Percentiles rank a stretch among this genome's conserved stretches.
Conservation (phyloP, 306 rosid genomes). For the Casuarina cunninghamiana region DNA sequence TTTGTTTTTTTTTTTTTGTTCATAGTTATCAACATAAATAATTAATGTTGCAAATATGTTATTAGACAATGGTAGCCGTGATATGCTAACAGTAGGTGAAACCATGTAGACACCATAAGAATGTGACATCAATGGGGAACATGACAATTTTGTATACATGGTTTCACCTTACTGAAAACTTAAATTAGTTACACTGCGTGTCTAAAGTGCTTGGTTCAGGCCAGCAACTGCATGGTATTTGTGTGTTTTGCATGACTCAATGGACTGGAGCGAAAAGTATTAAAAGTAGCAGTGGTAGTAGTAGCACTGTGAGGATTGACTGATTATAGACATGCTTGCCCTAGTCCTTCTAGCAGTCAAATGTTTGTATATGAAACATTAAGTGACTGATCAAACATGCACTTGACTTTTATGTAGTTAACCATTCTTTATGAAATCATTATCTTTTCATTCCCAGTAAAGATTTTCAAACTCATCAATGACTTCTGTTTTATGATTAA, state of each 20-base stretch:
- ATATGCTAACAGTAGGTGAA: not conserved
- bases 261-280: not conserved
- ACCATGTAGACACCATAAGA: not conserved
- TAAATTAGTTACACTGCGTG: no score
- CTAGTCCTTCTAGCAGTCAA: not conserved
- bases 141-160: not conserved
- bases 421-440: not conserved
- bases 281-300: not conserved
- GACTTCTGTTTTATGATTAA: not conserved
- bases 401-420: not conserved
- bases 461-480: not conserved
- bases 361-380: not conserved
- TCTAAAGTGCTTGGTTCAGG: not conserved
- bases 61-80: not conserved
- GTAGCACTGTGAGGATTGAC: not conserved
- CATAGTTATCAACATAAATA: no score
- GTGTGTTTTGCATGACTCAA: not conserved
- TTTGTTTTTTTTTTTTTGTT: no score
- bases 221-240: not conserved
- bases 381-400: not conserved
- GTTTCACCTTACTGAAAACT: not conserved
- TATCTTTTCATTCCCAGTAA: not conserved
- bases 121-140: not conserved
- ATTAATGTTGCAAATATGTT: no score
- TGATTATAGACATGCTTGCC: not conserved